Base-by-base conservation (phyloP, 768 basidiomycete species). In the Porpolomopsis calyptriformis region DNA sequence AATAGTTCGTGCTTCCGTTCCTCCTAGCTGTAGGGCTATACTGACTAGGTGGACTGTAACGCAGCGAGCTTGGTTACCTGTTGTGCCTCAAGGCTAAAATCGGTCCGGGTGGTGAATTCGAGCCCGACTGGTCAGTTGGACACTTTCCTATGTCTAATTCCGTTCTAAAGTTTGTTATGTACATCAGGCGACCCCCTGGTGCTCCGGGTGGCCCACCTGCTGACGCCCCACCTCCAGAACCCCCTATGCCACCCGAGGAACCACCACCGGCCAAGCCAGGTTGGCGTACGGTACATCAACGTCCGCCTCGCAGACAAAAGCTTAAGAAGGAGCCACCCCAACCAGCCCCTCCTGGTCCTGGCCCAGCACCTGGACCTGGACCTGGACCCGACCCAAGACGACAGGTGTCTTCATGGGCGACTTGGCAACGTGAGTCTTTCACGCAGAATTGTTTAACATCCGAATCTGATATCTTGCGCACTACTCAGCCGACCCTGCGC, bases 101-200 rank as follows among this genome's bases (percentile, higher is more conserved):
- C 53, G 81, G 80, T 4, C 79, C 85, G n/a, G 86, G 85, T 46
- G 88, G 88, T 42, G 82, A 87, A 60, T 91, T 84, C 56, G 82
- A 88, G 55, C 74, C 81, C 6, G 79, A 85, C n/a, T 90, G 88
- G 87, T 79, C 29, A 52, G 64, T 57, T 7, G 29, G 24, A 20
- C 2, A 11, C 42, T 19, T 14, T n/a, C 46, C 4, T 18, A 29
- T 4, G 5, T 26, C 46, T 34, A 19, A 6, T 31, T 51, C 45
- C 46, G 26, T 46, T 25, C n/a, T 40, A n/a, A 33, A 49, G 14
- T 48, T 4, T n/a, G n/a, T 16, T 42, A 38, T 31, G 19, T 14
- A 20, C 16, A 31, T 16, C 39, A 71, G 70, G 73, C 68, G 65
- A 64, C 76, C 75, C n/a, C 67, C 68, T 27, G 29, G 29, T 20